phyloP scores from a whole-genome alignment of 2,329 filamentous ascomycete genomes.

The Ceratocystis huliohia region DNA sequence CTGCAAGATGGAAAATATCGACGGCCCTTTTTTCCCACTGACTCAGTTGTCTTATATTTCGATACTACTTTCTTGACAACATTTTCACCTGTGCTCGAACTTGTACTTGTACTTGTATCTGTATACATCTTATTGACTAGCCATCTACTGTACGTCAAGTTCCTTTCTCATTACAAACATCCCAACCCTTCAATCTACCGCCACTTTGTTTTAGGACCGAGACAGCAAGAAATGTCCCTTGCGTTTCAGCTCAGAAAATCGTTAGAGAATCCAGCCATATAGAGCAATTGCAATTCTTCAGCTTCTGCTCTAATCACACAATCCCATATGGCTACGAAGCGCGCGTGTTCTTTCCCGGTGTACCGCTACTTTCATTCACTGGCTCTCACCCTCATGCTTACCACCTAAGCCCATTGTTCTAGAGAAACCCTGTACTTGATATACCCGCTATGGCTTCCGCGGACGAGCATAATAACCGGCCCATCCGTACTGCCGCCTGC shows the following conservation, averaged over 20 bases:
- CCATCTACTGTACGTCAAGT: neutral
- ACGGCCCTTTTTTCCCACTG: neutral
- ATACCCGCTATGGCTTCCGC: constrained; percentile 33
- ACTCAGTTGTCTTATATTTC: neutral
- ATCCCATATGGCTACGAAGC: neutral
- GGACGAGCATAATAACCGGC: constrained; percentile 46
- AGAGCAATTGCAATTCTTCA: neutral
- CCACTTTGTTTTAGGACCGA: neutral
- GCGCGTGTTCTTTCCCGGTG: neutral
- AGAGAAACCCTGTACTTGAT: neutral
- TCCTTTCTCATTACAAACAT: neutral
- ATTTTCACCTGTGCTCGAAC: neutral
- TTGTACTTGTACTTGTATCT: neutral
- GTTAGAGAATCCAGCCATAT: too few relatives aligned
- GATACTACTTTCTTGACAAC: neutral
- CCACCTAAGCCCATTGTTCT: neutral
- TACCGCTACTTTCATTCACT: neutral
- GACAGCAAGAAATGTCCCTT: neutral
- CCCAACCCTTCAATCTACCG: neutral
- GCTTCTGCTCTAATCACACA: neutral
- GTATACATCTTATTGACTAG: neutral
- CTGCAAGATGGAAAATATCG: neutral
- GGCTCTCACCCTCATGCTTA: neutral
- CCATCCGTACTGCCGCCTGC: constrained; percentile 80
- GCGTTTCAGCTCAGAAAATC: neutral